These are phyloP conservation scores for Oxytropis ochrocephala DNA, from an alignment of 306 rosid species.

Conservation along the genomic window DNA sequence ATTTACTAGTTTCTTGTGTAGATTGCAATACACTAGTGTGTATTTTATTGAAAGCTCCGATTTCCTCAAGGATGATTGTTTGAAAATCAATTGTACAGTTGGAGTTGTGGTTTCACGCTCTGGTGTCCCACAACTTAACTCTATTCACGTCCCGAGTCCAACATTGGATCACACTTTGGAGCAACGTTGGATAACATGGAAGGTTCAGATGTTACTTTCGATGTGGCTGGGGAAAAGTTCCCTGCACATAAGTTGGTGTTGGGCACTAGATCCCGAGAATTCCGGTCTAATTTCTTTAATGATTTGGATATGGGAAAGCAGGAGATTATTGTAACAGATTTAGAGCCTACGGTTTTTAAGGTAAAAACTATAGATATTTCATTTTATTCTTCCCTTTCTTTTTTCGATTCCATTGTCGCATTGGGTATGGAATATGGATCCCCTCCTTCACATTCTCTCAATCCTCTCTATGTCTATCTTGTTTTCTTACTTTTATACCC, in stretches of 20 bases:
- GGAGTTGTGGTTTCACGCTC: slow-evolving; percentile 74
- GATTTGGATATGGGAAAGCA: slow-evolving; percentile 35
- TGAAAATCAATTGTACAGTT: slow-evolving; percentile 85
- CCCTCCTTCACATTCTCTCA: too few species aligned
- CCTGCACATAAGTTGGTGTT: too few species aligned
- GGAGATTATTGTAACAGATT: slow-evolving; percentile 50
- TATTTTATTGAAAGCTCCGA: too few species aligned
- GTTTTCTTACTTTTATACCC: too few species aligned
- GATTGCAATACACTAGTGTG: too few species aligned
- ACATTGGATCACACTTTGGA: slow-evolving; percentile 69
- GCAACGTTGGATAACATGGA: slow-evolving; percentile 63
- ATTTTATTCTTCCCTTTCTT: too few species aligned
- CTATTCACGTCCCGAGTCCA: slow-evolving; percentile 72
- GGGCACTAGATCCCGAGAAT: slow-evolving; percentile 71
- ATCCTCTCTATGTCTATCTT: too few species aligned
- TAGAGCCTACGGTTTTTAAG: slow-evolving; percentile 85
- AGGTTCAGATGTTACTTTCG: slow-evolving; percentile 66
- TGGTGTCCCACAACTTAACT: slow-evolving; percentile 49
- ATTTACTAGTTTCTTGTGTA: too few species aligned
- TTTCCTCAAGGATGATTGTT: too few species aligned
- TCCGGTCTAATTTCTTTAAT: slow-evolving; percentile 42
- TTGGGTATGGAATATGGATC: too few species aligned
- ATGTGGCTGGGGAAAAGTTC: slow-evolving; percentile 64
- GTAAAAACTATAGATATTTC: slow-evolving; percentile 43
- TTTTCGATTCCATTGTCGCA: too few species aligned